Conservation (phyloP, 768 basidiomycete genomes). For the Podaxis carcinomalis region DNA sequence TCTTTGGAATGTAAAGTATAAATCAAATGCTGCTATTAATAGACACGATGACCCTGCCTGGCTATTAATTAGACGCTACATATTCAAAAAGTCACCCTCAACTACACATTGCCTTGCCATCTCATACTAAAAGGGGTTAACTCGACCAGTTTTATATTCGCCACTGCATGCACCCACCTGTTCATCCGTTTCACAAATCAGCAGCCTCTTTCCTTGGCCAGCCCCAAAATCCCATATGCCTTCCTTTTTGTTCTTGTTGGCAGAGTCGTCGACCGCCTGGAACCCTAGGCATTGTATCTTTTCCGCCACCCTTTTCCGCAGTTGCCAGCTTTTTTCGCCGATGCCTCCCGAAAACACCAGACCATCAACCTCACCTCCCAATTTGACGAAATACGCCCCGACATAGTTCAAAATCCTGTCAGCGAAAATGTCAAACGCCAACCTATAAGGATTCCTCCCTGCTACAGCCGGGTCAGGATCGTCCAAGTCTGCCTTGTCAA, state of each 20-base stretch:
- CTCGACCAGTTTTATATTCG: neutral
- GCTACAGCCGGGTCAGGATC: slow-evolving; percentile 16
- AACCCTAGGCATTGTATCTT: slow-evolving; percentile 62
- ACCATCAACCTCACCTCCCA: slow-evolving; percentile 66
- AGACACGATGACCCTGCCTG: neutral
- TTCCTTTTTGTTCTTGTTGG: slow-evolving; percentile 37
- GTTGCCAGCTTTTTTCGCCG: slow-evolving; percentile 65
- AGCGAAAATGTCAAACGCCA: slow-evolving; percentile 77
- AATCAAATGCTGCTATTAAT: neutral
- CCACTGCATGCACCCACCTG: slow-evolving; percentile 33
- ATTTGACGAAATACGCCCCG: slow-evolving; percentile 72
- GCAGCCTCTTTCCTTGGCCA: slow-evolving; percentile 32
- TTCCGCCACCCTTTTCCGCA: slow-evolving; percentile 55
- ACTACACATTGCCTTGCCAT: slow-evolving; percentile 35
- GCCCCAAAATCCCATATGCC: slow-evolving; percentile 41
- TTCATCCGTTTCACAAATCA: slow-evolving; percentile 68
- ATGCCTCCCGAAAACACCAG: slow-evolving; percentile 88
- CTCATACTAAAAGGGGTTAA: slow-evolving; percentile 17
- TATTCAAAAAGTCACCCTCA: neutral
- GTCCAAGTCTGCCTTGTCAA: slow-evolving; percentile 33
- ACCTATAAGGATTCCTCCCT: slow-evolving; percentile 31
- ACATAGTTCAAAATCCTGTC: slow-evolving; percentile 73
- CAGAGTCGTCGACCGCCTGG: slow-evolving; percentile 38
- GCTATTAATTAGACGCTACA: neutral
- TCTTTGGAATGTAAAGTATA: neutral